phyloP scores from a whole-genome alignment of 2,329 filamentous ascomycete species.

The Metarhizium guizhouense region DNA sequence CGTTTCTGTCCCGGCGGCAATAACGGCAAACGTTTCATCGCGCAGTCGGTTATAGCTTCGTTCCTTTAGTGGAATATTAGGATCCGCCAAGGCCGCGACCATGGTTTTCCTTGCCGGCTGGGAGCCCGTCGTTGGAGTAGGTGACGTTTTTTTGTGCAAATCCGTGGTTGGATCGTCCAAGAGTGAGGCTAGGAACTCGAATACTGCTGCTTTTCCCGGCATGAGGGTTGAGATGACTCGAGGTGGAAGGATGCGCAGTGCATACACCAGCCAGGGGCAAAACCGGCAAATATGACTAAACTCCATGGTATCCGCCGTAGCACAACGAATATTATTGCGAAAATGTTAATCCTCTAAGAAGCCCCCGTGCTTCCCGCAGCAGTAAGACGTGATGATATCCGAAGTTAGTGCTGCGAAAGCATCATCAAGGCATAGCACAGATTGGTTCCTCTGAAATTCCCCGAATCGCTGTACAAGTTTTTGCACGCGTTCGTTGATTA shows the following conservation, averaged over 20 bases:
- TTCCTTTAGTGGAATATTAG: neutral
- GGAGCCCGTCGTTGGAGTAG: neutral
- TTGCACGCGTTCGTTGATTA: neutral
- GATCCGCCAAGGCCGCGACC: neutral
- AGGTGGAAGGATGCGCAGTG: neutral
- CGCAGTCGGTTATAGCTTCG: neutral
- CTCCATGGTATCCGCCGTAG: neutral
- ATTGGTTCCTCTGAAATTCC: neutral
- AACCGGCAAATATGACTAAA: neutral
- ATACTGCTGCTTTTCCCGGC: neutral
- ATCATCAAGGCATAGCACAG: neutral
- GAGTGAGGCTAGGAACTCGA: neutral
- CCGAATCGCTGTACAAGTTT: neutral
- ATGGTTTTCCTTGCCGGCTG: neutral
- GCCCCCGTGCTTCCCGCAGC: neutral
- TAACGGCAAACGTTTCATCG: neutral
- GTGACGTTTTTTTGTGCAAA: neutral
- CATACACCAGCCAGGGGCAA: neutral
- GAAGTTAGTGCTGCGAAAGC: slow-evolving; percentile 1
- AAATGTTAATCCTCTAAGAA: neutral
- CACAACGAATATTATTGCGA: neutral
- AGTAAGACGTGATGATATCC: slow-evolving; percentile 2
- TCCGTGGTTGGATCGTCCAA: neutral
- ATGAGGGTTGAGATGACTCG: neutral
- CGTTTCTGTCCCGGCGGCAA: neutral